Conservation (phyloP, 2,329 filamentous ascomycete genomes). For the Penicillium janthinellum region DNA sequence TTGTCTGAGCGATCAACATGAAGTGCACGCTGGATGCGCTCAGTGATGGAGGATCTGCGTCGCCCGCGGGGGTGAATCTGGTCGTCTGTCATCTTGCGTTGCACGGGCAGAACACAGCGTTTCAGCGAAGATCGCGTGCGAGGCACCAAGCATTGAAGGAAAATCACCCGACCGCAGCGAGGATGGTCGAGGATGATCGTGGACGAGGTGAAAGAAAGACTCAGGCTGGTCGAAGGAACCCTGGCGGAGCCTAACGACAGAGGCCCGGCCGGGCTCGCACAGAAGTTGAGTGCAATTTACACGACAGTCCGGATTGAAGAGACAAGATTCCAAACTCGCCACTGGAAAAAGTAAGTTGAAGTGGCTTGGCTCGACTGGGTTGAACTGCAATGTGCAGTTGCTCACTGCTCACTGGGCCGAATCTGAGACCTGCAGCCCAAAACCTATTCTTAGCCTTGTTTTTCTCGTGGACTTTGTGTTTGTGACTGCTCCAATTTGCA, state of each 20-base stretch:
- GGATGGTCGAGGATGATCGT: not conserved
- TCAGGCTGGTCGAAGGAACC: not conserved
- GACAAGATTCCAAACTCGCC: slow-evolving; percentile 17
- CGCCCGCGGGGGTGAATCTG: slow-evolving; percentile 18
- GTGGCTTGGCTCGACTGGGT: not conserved
- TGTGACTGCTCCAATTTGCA: slow-evolving; percentile 4
- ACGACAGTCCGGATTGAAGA: slow-evolving; percentile 9
- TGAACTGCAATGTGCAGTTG: not conserved
- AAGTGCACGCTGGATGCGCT: slow-evolving; percentile 25
- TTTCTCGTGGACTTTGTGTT: not conserved
- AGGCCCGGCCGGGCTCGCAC: slow-evolving; percentile 1
- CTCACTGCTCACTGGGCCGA: not conserved
- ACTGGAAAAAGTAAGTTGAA: not conserved
- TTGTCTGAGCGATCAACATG: slow-evolving; percentile 20
- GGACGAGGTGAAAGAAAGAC: not conserved
- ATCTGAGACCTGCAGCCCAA: slow-evolving; percentile 25
- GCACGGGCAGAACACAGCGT: not conserved
- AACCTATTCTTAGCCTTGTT: slow-evolving; percentile 16
- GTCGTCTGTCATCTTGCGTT: slow-evolving; percentile 18
- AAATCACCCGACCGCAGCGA: not conserved
- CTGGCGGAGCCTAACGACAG: not conserved
- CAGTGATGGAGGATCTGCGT: slow-evolving; percentile 27
- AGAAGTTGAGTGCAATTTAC: not conserved
- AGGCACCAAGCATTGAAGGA: not conserved
- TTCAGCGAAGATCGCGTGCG: not conserved